Base-by-base conservation (phyloP, 148 eudicot genomes). In the Simmondsia chinensis region DNA sequence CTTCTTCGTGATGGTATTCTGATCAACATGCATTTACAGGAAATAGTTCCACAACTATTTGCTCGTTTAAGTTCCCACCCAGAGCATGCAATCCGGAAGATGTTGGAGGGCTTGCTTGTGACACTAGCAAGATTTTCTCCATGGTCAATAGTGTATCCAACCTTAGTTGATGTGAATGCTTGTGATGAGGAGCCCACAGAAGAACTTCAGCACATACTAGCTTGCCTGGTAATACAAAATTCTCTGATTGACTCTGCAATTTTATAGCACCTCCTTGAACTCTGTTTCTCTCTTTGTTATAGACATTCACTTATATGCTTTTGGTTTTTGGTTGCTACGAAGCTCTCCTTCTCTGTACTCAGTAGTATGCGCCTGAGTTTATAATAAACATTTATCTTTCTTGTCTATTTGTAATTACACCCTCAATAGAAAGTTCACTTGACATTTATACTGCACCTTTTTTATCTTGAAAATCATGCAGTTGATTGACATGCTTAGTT, bases 51-150 rank as follows among this genome's bases (percentile, higher is more conserved):
- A 25, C 99, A 91, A 48, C 63, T 91, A 22, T 91, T 91, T 70
- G 85, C 99, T 61, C 95, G 89, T 36, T 58, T 91, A 65, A 83
- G 88, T 60, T 82, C 88, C 65, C 99, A 91, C 63, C 95, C 95
- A 23, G 95, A 91, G 67, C 71, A 66, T 45, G 56, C 59, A 59
- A 84, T 73, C 25, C 76, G 95, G 23, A 79, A 79, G 63, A 94
- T 71, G 47, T 60, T 91, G 68, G 99, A 91, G 66, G 74, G 74
- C 31, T 63, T 91, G 54, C 64, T 91, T n/a, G 46, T 85, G 74
- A 91, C 72, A 83, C 73, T 91, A 40, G 95, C 95, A 19, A 85
- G 75, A 70, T 69, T 65, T 34, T 79, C 94, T 50, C 99, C 99
- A 31, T 79, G 94, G 85, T 91, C 99, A 37, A 61, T 91, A 41